A percentile compares a stretch with the other conserved stretches of the same genome.
phyloP scores from a whole-genome alignment of 805 yeast species.

The Yamadazyma tumulicola region DNA sequence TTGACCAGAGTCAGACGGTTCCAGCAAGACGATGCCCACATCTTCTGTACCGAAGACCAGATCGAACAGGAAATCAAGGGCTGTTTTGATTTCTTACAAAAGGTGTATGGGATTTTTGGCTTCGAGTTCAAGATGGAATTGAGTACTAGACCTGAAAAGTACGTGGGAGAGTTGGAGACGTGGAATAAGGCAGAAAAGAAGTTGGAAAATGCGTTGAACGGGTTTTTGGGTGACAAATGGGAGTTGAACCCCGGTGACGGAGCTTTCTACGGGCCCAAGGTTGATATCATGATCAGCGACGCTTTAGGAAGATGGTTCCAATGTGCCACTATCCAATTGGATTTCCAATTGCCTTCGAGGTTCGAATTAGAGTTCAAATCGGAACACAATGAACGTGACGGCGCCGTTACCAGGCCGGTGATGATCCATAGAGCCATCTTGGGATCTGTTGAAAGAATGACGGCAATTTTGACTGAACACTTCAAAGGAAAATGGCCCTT shows the following conservation, averaged over 20 bases:
- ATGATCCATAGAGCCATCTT: conserved; percentile 99
- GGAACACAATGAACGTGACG: conserved; percentile 49
- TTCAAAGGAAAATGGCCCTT: conserved; percentile 99
- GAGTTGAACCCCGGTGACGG: conserved; percentile 96
- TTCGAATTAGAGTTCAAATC: conserved; percentile 86
- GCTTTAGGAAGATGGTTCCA: conserved; percentile 97
- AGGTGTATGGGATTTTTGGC: conserved; percentile 87
- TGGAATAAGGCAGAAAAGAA: conserved; percentile 91
- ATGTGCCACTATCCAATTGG: conserved; percentile 98
- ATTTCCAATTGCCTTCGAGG: conserved; percentile 95
- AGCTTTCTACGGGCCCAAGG: conserved; percentile 94
- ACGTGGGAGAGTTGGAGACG: conserved; percentile 88
- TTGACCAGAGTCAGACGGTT: conserved; percentile 97
- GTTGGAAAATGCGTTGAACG: conserved; percentile 76
- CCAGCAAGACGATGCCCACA: conserved; percentile 99
- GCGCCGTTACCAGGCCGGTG: conserved; percentile 79
- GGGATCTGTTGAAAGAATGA: conserved; percentile 99
- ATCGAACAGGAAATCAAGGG: conserved; percentile 81
- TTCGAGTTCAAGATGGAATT: conserved; percentile 95
- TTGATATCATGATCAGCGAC: conserved; percentile 92
- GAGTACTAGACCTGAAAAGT: conserved; percentile 96
- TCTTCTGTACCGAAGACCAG: conserved; percentile 91
- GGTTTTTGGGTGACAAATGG: conserved; percentile 79
- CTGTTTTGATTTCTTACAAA: conserved; percentile 80
- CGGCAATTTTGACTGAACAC: conserved; percentile 96